Evolutionary conservation across 1,139 yeast genomes (phyloP).

Genomic region (Scheffersomyces lignicola): DNA sequence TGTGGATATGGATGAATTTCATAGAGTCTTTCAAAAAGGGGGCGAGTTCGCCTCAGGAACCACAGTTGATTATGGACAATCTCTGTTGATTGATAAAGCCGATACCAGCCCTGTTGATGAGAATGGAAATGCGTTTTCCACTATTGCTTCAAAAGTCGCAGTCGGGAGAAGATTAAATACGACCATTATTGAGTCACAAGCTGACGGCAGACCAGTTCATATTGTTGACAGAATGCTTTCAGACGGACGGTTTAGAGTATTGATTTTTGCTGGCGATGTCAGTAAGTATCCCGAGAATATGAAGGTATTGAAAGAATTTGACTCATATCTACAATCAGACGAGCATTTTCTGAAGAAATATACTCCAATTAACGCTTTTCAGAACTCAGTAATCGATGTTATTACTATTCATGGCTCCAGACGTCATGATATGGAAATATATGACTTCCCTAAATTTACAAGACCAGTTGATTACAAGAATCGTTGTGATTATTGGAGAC

Average conservation of each 20-base stretch:
- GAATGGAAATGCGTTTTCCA: slow-evolving; percentile 15
- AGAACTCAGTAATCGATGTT: slow-evolving; percentile 23
- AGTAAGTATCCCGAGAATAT: slow-evolving; percentile 12
- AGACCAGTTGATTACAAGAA: slow-evolving; percentile 24
- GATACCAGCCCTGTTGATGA: slow-evolving; percentile 31
- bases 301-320: slow-evolving; percentile 14
- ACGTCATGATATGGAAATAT: slow-evolving; percentile 20
- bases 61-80: slow-evolving; percentile 25
- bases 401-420: slow-evolving; percentile 21
- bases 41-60: slow-evolving; percentile 33
- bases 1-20: slow-evolving; percentile 29
- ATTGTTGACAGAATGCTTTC: slow-evolving; percentile 22
- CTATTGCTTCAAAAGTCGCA: slow-evolving; percentile 22
- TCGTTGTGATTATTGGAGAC: slow-evolving; percentile 31
- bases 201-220: slow-evolving; percentile 25
- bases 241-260: slow-evolving; percentile 26
- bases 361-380: slow-evolving; percentile 25
- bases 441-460: slow-evolving; percentile 28
- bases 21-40: slow-evolving; percentile 24
- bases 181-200: slow-evolving; percentile 21
- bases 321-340: slow-evolving; percentile 14
- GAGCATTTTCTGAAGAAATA: slow-evolving; percentile 19
- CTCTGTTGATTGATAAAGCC: slow-evolving; percentile 17
- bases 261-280: slow-evolving; percentile 26
- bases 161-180: slow-evolving; percentile 27